A percentile compares a stretch with the other conserved stretches of the same genome.
These are phyloP conservation scores for barley (Hordeum vulgare) DNA, from an alignment of 176 grass and related monocot species.

Conservation along the genomic window DNA sequence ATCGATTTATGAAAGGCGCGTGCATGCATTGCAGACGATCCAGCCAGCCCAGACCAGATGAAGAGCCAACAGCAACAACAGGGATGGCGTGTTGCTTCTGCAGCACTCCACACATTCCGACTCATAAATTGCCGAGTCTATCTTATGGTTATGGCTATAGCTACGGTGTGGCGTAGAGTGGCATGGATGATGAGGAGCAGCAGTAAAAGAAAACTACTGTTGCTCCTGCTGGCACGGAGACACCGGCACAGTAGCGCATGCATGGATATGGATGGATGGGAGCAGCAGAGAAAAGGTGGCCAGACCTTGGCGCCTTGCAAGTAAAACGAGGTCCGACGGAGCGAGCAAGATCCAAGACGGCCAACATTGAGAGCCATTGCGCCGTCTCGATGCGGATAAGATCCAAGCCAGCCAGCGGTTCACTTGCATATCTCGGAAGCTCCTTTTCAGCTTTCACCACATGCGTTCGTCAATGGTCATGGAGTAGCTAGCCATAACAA, in stretches of 20 bases:
- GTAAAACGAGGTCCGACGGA: neutral
- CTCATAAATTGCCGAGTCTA: neutral
- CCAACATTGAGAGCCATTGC: neutral
- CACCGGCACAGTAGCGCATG: neutral
- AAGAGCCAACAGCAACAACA: too few species aligned
- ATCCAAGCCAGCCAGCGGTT: neutral
- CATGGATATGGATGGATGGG: neutral
- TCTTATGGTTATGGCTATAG: neutral
- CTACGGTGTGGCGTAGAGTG: neutral
- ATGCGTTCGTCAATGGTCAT: neutral
- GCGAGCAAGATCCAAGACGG: neutral
- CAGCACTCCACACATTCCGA: slow-evolving; percentile 12
- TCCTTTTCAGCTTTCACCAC: neutral
- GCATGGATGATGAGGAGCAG: neutral
- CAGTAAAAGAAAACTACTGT: neutral
- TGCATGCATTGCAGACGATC: neutral
- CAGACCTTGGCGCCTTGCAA: neutral
- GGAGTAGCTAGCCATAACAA: neutral
- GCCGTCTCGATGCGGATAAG: slow-evolving; percentile 3
- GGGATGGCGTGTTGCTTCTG: slow-evolving; percentile 12
- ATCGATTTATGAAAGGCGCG: neutral
- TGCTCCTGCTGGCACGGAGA: neutral
- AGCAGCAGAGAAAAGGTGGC: neutral
- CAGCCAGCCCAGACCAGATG: neutral
- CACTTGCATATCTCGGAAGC: too few species aligned